Evolutionary conservation across 106 monocot species (phyloP).

Genomic region (Alisma plantagoaquatica): DNA sequence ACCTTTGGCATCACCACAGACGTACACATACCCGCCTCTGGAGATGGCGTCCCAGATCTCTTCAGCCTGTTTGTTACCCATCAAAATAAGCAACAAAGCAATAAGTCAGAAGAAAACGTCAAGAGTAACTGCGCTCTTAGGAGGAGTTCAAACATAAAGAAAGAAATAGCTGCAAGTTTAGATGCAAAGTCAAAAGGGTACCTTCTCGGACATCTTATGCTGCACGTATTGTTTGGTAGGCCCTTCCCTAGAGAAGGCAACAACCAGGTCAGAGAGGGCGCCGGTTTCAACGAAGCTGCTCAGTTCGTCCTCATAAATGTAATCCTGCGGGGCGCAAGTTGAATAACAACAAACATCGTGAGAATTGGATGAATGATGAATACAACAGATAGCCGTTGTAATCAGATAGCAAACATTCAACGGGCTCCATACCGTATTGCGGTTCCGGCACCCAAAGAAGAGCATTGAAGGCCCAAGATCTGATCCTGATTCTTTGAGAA

Average conservation of each 20-base stretch:
- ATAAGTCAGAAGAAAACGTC: too few relatives aligned
- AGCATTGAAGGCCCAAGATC: slow-evolving; percentile 42
- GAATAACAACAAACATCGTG: too few relatives aligned
- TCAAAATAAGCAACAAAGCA: too few relatives aligned
- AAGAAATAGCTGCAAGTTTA: background rate
- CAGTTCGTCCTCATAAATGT: slow-evolving; percentile 85
- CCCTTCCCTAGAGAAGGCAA: slow-evolving; percentile 84
- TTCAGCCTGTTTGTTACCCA: slow-evolving; percentile 71
- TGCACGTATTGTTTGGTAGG: slow-evolving; percentile 81
- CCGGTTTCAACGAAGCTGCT: slow-evolving; percentile 55
- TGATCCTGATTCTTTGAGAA: slow-evolving; percentile 38
- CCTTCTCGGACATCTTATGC: slow-evolving; percentile 82
- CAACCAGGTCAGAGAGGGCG: slow-evolving; percentile 63
- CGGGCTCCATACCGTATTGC: slow-evolving; percentile 40
- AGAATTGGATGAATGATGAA: too few relatives aligned
- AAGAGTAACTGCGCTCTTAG: too few relatives aligned
- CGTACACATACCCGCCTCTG: slow-evolving; percentile 60
- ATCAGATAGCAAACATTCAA: too few relatives aligned
- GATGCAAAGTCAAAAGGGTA: background rate
- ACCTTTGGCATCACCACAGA: slow-evolving; percentile 93
- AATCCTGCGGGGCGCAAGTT: slow-evolving; percentile 58
- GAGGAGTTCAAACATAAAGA: slow-evolving; percentile 5
- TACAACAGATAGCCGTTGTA: too few relatives aligned
- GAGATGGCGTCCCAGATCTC: slow-evolving; percentile 73
- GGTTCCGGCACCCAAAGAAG: slow-evolving; percentile 64